phyloP scores from a whole-genome alignment of 805 yeast genomes.

The Ogataea kodamae region DNA sequence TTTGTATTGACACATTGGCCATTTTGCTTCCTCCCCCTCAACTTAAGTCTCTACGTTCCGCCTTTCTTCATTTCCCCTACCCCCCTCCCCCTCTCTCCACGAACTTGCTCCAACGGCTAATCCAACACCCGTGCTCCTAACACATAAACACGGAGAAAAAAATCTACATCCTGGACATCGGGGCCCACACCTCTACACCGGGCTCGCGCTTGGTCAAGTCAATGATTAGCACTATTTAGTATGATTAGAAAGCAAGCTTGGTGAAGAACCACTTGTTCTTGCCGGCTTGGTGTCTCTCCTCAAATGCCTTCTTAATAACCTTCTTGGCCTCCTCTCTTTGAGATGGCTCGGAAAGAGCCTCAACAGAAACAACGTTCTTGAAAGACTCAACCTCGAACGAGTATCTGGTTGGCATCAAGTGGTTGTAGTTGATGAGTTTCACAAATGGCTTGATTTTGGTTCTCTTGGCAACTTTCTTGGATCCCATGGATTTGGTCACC shows the following conservation, averaged over 20 bases:
- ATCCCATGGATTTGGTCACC: slow-evolving; percentile 92
- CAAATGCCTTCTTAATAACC: slow-evolving; percentile 97
- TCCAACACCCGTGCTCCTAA: no score
- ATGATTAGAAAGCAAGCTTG: slow-evolving; percentile 48
- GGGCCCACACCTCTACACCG: no score
- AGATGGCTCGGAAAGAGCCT: slow-evolving; percentile 94
- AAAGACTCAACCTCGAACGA: slow-evolving; percentile 93
- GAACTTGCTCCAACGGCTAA: no score
- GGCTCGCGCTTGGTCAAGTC: slow-evolving; percentile 4
- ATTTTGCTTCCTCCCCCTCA: no score
- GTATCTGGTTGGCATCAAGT: slow-evolving; percentile 99
- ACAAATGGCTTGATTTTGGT: slow-evolving; percentile 98
- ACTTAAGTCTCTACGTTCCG: no score
- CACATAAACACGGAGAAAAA: no score
- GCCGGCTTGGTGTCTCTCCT: slow-evolving; percentile 99
- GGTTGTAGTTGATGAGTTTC: slow-evolving; percentile 99
- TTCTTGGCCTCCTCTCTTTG: slow-evolving; percentile 99
- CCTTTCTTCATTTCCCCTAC: no score
- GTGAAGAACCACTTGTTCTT: slow-evolving; percentile 99
- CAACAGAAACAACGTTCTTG: slow-evolving; percentile 88
- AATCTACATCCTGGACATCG: no score
- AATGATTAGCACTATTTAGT: slow-evolving; percentile 16
- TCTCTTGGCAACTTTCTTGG: slow-evolving; percentile 95
- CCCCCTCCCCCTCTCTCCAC: no score
- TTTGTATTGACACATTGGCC: no score